These are phyloP conservation scores for Pythium sukuiense DNA, from an alignment of 352 stramenopile genomes.

Conservation along the genomic window DNA sequence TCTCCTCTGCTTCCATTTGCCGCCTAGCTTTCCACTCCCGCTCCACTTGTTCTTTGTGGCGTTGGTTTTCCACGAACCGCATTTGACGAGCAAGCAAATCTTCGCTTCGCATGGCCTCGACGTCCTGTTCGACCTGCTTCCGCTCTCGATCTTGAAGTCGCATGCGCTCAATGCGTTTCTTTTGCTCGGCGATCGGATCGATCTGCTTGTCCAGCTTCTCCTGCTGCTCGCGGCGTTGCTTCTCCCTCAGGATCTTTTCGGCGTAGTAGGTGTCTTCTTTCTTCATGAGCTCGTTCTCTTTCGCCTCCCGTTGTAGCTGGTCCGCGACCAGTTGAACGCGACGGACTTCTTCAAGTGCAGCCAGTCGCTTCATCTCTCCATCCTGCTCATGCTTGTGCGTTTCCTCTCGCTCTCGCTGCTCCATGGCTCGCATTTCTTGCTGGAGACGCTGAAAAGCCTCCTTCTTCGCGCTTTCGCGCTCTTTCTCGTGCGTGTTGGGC, in stretches of 20 bases:
- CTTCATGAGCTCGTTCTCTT: slow-evolving; percentile 44
- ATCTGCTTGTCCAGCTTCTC: slow-evolving; percentile 15
- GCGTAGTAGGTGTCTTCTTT: slow-evolving; percentile 62
- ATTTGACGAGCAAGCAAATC: slow-evolving; percentile 49
- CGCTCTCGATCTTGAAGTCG: slow-evolving; percentile 39
- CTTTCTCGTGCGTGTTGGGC: slow-evolving; percentile 25
- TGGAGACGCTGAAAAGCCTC: slow-evolving; percentile 31
- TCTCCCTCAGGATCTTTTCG: slow-evolving; percentile 43
- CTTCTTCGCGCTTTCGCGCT: slow-evolving; percentile 18
- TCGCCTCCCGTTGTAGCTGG: slow-evolving; percentile 28
- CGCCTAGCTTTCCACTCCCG: slow-evolving; percentile 43
- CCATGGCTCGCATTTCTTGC: slow-evolving; percentile 27
- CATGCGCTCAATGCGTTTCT: slow-evolving; percentile 49
- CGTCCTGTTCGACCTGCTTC: slow-evolving; percentile 33
- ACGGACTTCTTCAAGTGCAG: slow-evolving; percentile 28
- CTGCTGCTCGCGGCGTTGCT: slow-evolving; percentile 26
- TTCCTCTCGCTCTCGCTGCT: slow-evolving; percentile 23
- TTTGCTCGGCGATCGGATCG: slow-evolving; percentile 46
- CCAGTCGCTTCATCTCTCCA: slow-evolving; percentile 25
- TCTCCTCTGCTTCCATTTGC: slow-evolving; percentile 49
- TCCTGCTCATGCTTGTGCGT: slow-evolving; percentile 25
- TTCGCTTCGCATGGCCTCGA: slow-evolving; percentile 42
- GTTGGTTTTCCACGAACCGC: slow-evolving; percentile 39
- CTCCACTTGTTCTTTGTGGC: slow-evolving; percentile 31
- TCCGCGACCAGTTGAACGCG: slow-evolving; percentile 32